A percentile compares a stretch with the other conserved stretches of the same genome.
Evolutionary conservation across 2,329 filamentous ascomycete genomes (phyloP).

Genomic region (Lachnellula arida): DNA sequence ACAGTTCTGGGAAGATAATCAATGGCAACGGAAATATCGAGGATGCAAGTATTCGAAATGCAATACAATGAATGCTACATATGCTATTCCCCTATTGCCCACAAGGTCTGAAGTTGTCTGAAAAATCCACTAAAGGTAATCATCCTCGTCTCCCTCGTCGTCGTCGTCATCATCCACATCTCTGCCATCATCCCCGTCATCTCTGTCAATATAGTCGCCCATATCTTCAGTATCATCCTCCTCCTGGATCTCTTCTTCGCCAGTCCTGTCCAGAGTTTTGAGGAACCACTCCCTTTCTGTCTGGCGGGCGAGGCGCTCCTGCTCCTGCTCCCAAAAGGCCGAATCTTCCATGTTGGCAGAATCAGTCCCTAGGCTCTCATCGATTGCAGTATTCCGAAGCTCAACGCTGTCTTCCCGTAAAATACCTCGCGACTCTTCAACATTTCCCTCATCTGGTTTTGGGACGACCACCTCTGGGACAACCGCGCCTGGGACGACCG

Average conservation of each 20-base stretch:
- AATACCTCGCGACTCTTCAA: no score
- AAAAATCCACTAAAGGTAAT: neutral
- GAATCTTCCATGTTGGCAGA: no score
- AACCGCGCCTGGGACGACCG: no score
- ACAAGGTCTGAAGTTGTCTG: neutral
- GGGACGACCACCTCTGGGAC: no score
- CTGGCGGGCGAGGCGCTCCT: neutral
- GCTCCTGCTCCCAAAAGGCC: no score
- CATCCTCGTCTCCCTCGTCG: neutral
- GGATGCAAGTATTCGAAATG: constrained; percentile 39
- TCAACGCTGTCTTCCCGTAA: no score
- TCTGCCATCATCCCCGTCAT: neutral
- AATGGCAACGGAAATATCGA: constrained; percentile 42
- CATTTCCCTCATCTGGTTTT: no score
- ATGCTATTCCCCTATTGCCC: neutral
- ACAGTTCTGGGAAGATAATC: constrained; percentile 4
- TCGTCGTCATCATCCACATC: neutral
- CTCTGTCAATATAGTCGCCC: neutral
- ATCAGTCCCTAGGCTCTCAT: no score
- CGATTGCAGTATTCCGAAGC: no score
- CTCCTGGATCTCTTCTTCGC: neutral
- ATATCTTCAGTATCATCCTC: neutral
- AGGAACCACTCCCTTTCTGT: neutral
- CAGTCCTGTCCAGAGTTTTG: neutral
- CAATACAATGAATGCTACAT: neutral